phyloP scores from a whole-genome alignment of 305 asterid genomes.

The Solanum hybrid region DNA sequence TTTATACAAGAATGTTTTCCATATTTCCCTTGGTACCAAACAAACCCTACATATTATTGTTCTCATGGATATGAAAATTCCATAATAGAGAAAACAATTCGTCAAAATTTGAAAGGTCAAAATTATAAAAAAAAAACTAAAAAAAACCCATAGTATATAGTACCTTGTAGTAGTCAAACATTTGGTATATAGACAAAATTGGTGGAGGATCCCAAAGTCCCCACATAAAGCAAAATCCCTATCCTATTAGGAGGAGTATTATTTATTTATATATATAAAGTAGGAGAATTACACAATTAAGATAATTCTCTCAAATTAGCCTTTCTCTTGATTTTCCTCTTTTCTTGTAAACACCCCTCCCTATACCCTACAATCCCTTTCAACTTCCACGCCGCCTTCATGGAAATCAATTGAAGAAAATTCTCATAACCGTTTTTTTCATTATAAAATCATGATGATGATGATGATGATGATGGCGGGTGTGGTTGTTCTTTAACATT shows the following conservation, averaged over 20 bases:
- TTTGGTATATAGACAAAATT: not conserved
- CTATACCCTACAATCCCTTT: not conserved
- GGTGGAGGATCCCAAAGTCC: not conserved
- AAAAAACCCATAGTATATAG: not conserved
- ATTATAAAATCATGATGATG: not conserved
- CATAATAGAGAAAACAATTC: not conserved
- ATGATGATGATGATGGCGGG: not conserved
- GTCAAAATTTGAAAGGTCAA: not conserved
- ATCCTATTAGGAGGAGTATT: not conserved
- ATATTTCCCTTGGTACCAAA: too few species aligned
- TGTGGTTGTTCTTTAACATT: not conserved
- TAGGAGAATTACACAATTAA: not conserved
- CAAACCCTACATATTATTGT: not conserved
- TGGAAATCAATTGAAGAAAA: not conserved
- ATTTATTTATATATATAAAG: not conserved
- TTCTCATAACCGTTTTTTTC: not conserved
- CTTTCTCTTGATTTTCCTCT: not conserved
- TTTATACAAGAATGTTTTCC: too few species aligned
- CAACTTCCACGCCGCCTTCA: constrained; percentile 8
- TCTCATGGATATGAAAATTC: not conserved
- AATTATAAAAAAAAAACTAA: too few species aligned
- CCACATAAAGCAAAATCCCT: not conserved
- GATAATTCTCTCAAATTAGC: not conserved
- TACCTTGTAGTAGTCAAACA: not conserved
- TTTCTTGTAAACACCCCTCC: not conserved